These are phyloP conservation scores for Boechera stricta DNA, from an alignment of 345 rosid species.

Conservation along the genomic window DNA sequence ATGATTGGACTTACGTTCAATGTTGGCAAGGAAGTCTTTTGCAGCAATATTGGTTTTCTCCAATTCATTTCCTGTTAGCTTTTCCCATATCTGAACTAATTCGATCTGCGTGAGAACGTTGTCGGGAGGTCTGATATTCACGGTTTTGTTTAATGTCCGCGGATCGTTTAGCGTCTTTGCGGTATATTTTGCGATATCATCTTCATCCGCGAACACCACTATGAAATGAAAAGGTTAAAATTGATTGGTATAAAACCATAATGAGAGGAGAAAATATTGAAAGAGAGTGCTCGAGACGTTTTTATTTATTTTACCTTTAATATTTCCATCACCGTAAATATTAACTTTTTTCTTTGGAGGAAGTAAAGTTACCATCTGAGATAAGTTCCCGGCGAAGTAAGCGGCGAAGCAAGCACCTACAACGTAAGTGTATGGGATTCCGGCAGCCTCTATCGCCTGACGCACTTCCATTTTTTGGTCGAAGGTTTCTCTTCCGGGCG, in stretches of 20 bases:
- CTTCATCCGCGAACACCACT: constrained; percentile 72
- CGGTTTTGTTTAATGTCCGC: constrained; percentile 66
- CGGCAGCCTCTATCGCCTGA: constrained; percentile 72
- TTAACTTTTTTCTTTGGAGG: constrained; percentile 63
- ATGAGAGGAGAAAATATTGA: not conserved
- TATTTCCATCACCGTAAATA: constrained; percentile 77
- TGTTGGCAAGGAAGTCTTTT: constrained; percentile 64
- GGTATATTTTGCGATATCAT: constrained; percentile 68
- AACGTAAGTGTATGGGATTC: constrained; percentile 76
- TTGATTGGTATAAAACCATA: not conserved
- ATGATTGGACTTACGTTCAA: constrained; percentile 51
- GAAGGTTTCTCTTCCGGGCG: constrained; percentile 78
- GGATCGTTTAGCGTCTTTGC: constrained; percentile 75
- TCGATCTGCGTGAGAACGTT: constrained; percentile 67
- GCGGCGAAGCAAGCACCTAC: constrained; percentile 81
- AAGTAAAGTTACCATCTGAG: constrained; percentile 61
- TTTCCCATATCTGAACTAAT: constrained; percentile 75
- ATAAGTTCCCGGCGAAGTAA: constrained; percentile 74
- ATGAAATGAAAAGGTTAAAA: not conserved
- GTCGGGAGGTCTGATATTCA: constrained; percentile 58
- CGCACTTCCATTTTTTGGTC: constrained; percentile 85
- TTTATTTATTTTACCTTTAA: constrained; percentile 57
- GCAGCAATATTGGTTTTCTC: constrained; percentile 55
- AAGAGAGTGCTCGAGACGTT: not conserved
- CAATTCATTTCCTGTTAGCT: constrained; percentile 52